Evolutionary conservation across 345 rosid genomes (phyloP).

Genomic region (Syzygium grande): DNA sequence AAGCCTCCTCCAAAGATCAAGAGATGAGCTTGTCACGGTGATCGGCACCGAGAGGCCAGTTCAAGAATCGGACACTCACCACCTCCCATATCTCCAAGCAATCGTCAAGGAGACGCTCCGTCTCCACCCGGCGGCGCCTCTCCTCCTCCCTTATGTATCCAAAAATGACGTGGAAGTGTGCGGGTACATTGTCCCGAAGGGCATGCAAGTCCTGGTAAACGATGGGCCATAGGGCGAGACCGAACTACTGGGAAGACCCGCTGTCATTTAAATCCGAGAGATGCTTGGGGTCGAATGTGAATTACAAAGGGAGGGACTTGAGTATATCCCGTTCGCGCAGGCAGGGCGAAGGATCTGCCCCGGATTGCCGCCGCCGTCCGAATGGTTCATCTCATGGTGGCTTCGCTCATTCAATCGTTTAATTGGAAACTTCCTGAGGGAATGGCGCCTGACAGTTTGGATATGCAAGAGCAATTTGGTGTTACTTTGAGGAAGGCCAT

Average conservation of each 20-base stretch:
- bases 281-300: constrained; percentile 2
- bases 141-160: constrained; percentile 13
- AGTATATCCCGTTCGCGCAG: constrained; percentile 12
- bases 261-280: constrained; percentile 2
- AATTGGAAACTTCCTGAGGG: constrained; percentile 17
- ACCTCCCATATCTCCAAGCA: constrained; percentile 6
- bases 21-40: not conserved
- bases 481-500: constrained; percentile 5
- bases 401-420: constrained; percentile 10
- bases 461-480: constrained; percentile 17
- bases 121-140: constrained; percentile 17
- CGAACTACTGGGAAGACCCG: constrained; percentile 4
- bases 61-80: constrained; percentile 13
- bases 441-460: constrained; percentile 1
- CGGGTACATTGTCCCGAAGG: constrained; percentile 5
- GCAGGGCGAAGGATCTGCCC: constrained; percentile 23
- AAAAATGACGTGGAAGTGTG: not conserved
- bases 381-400: constrained; percentile 16
- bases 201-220: constrained; percentile 12
- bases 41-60: constrained; percentile 2
- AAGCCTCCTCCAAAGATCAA: not conserved
- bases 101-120: constrained; percentile 12
- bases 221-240: constrained; percentile 14
- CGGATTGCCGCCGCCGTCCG: constrained; percentile 1
- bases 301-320: constrained; percentile 3